Evolutionary conservation across 169 alveolate genomes (phyloP).

Genomic region (Plasmodium knowlesi): DNA sequence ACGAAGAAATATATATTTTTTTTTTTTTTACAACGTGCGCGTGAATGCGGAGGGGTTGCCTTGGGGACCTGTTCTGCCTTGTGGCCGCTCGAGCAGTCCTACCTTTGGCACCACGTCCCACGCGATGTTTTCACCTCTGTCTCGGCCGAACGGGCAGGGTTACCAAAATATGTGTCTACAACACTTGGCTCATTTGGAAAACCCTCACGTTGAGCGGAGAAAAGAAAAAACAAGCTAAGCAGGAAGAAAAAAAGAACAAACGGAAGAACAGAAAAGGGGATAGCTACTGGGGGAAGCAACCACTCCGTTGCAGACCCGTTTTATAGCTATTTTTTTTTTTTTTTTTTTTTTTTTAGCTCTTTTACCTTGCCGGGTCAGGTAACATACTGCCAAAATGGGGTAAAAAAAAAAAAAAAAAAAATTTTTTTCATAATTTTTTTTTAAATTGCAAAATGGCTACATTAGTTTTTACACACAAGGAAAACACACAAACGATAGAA

Average conservation of each 20-base stretch:
- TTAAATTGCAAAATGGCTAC: neutral
- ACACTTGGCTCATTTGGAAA: neutral
- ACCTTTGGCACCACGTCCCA: neutral
- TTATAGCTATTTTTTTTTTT: constrained; percentile 3
- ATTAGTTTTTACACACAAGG: neutral
- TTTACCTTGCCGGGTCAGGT: neutral
- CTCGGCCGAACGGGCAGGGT: neutral
- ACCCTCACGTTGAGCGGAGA: neutral
- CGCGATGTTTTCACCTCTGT: neutral
- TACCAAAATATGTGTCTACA: neutral
- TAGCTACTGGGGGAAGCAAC: neutral
- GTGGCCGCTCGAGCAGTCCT: neutral
- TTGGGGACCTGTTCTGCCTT: neutral
- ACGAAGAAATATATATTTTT: neutral
- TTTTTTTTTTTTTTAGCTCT: neutral
- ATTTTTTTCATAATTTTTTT: neutral
- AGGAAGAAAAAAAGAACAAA: neutral
- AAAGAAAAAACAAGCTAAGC: neutral
- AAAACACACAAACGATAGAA: neutral
- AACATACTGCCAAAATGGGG: neutral
- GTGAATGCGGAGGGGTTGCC: neutral
- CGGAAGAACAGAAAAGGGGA: neutral
- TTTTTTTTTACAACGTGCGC: neutral
- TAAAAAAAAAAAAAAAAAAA: neutral
- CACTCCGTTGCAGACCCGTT: neutral